These are phyloP conservation scores for Orbilia quercus DNA, from an alignment of 2,329 filamentous ascomycete species.

Conservation along the genomic window DNA sequence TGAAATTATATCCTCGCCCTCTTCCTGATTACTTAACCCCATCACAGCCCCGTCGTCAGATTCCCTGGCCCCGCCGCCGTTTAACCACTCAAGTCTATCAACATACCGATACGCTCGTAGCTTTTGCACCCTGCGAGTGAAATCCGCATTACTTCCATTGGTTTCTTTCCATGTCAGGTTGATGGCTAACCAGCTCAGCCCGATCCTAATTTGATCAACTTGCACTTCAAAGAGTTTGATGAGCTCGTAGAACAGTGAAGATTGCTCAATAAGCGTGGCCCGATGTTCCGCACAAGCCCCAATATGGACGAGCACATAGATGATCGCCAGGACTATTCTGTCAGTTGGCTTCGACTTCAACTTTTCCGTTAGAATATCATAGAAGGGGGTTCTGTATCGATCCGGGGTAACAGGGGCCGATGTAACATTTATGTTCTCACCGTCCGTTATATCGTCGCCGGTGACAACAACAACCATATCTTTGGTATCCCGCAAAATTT, in stretches of 20 bases:
- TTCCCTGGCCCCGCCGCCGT: conserved; percentile 59
- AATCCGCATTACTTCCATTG: conserved; percentile 74
- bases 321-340: conserved; percentile 80
- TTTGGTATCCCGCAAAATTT: conserved; percentile 73
- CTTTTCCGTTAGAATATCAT: conserved; percentile 49
- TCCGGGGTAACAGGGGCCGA: conserved; percentile 13
- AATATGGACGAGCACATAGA: conserved; percentile 87
- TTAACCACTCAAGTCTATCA: conserved; percentile 72
- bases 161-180: conserved; percentile 84
- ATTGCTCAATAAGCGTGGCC: conserved; percentile 80
- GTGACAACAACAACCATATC: conserved; percentile 61
- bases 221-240: conserved; percentile 78
- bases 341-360: conserved; percentile 56
- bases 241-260: conserved; percentile 77
- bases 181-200: conserved; percentile 83
- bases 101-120: conserved; percentile 78
- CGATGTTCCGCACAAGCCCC: conserved; percentile 81
- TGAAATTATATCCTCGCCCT: conserved; percentile 7
- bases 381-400: conserved; percentile 48
- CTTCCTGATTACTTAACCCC: conserved; percentile 6
- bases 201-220: conserved; percentile 78
- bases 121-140: conserved; percentile 74
- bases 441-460: conserved; percentile 55
- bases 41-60: conserved; percentile 18
- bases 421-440: conserved; percentile 14